Evolutionary conservation across 805 yeast genomes (phyloP), one percentile per base, ranked within the genome.

Genomic region (Suhomyces sp.): DNA sequence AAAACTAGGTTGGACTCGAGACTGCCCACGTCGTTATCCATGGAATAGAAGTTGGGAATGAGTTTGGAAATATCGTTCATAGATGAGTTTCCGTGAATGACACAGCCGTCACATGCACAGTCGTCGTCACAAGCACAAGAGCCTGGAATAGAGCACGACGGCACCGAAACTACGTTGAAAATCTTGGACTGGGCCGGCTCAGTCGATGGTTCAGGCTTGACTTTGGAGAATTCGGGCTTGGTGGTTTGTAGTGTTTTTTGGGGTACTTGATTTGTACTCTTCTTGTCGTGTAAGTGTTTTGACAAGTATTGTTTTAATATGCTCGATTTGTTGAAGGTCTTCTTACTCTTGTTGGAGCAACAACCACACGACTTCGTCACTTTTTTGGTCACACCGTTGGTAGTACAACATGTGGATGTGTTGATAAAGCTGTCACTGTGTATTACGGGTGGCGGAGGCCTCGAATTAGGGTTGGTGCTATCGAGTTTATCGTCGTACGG

Each of bases 101-200:
- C 58, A 51, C 80, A 75, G 4, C 72, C 71, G 12, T 62, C 68
- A 58, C 80, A 75, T 6, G 62, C 38, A 56, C 80, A 75, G 41
- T 64, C 63, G 12, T 65, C 69, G 31, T 64, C 68, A 59, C 80
- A 75, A 36, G 63, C 55, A 55, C 80, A 75, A 2, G 72, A 56
- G 2, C 74, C 74, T 0, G 70, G 69, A 12, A 70, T 58, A 2
- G 75, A 65, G 55, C 76, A 72, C 22, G 72, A 60, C 12, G 72
- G 70, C 5, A 70, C 66, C 19, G 61, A 59, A 5, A 71, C 64
- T 10, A 69, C 64, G 44, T 66, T 64, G 42, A 55, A 65, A 10
- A 60, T 50, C 49, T 55, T 38, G 13, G 42, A 33, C 15, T 33
- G 17, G 36, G 15, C 46, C 19, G 27, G 42, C 15, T 47, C 15